Base-by-base conservation (phyloP, 208 protist species). In the Leishmania major region DNA sequence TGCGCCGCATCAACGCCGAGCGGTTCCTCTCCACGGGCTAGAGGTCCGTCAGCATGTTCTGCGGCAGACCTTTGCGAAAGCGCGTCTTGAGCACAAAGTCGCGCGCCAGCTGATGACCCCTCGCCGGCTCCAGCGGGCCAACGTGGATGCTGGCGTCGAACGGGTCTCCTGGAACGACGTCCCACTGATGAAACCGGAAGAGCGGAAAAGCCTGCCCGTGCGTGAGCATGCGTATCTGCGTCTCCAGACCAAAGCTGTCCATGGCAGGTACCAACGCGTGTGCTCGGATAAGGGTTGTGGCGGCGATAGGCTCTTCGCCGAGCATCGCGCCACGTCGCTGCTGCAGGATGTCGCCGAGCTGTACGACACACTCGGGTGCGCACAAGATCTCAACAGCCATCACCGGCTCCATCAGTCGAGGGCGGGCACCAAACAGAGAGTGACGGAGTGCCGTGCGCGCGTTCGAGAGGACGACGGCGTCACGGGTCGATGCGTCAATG, bases 41-140 rank as follows among this genome's bases (percentile, higher is more conserved):
- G 66, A 94, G 83, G 35, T 96, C 93, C 3, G 85, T 83, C 22
- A 91, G 83, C 74, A 94, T 90, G 40, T 89, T 82, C 70, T 86
- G 87, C 66, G 93, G 86, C 35, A 99, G 85, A 25, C 97, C 99
- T 83, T 99, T 99, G 80, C 99, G 94, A 70, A 99, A 94, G 40
- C 99, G 91, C 11, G 99, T 99, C 90, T 99, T 99, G 74, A 99
- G 89, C 84, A 99, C 99, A 89, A 99, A 99, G 75, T 99, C 99
- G 62, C 99, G 94, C n/a, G 99, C 98, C 15, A 99, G 93, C 81
- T 98, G 91, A 35, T 92, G 91, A 17, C 95, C 87, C 22, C 94
- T 92, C 75, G 93, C 92, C 25, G 99, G 99, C 88, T 99, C 98
- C 5, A 99, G 90, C n/a, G 99, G 98, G 31, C 84, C 86, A 6